Evolutionary conservation across 805 yeast genomes (phyloP).

Genomic region (Yarrowia sp.): DNA sequence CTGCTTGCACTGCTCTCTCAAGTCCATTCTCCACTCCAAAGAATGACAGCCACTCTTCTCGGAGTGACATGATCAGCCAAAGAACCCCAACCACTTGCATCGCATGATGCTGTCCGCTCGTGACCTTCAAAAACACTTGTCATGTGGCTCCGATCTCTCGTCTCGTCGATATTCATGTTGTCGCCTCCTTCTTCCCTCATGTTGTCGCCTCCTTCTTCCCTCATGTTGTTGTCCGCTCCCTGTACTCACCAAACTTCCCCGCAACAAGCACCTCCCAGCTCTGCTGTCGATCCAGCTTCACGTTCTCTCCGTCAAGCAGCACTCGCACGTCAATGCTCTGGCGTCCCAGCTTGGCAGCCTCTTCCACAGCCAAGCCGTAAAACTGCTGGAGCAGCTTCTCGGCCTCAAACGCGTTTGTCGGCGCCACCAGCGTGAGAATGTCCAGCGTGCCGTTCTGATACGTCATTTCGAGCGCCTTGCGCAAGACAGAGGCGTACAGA

Average conservation of each 20-base stretch:
- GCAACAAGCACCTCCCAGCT: conserved; percentile 40
- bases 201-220: too few species aligned
- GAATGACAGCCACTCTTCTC: too few species aligned
- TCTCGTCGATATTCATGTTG: too few species aligned
- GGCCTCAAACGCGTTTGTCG: conserved; percentile 32
- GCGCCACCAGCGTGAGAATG: conserved; percentile 35
- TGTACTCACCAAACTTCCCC: conserved; percentile 33
- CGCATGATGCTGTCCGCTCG: too few species aligned
- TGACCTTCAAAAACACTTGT: too few species aligned
- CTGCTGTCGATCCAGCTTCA: conserved; percentile 33
- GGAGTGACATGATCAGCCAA: too few species aligned
- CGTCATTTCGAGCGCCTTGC: conserved; percentile 36
- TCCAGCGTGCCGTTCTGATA: conserved; percentile 37
- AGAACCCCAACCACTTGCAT: too few species aligned
- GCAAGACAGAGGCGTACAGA: conserved; percentile 32
- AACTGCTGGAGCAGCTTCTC: conserved; percentile 34
- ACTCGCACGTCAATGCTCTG: conserved; percentile 34
- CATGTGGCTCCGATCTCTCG: too few species aligned
- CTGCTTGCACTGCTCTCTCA: too few species aligned
- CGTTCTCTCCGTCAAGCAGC: conserved; percentile 38
- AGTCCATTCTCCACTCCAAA: too few species aligned
- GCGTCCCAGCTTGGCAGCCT: conserved; percentile 30
- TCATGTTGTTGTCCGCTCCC: too few species aligned
- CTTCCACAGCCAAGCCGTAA: conserved; percentile 33
- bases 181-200: too few species aligned